Conservation (phyloP, 2,329 filamentous ascomycete species). For the Fusarium setosum region DNA sequence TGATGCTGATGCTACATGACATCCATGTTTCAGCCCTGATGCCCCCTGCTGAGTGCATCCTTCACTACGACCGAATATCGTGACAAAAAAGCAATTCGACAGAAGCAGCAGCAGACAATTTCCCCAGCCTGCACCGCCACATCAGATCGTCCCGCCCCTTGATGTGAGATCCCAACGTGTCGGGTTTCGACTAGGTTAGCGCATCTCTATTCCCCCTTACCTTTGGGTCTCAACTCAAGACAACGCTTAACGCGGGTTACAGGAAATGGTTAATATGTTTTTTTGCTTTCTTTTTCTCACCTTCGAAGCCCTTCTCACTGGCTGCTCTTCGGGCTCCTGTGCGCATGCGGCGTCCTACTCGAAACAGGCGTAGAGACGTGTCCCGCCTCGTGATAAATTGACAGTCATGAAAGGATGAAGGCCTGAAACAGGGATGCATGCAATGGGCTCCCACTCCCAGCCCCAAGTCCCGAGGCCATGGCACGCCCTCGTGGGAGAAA, state of each 20-base stretch:
- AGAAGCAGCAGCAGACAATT: constrained; percentile 12
- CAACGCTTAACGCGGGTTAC: not conserved
- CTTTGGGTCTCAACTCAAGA: not conserved
- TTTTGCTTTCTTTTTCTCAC: not conserved
- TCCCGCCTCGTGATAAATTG: constrained; percentile 14
- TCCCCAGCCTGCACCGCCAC: constrained; percentile 28
- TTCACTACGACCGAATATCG: not conserved
- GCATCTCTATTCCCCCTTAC: not conserved
- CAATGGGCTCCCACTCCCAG: not conserved
- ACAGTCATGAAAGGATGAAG: constrained; percentile 29
- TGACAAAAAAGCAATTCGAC: constrained; percentile 5
- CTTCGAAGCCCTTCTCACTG: not conserved
- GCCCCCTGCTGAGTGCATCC: constrained; percentile 9
- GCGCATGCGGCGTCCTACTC: not conserved
- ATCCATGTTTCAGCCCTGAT: constrained; percentile 18
- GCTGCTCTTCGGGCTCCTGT: not conserved
- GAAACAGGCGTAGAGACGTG: not conserved
- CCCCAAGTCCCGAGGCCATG: constrained; percentile 16
- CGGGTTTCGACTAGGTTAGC: constrained; percentile 13
- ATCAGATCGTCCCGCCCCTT: constrained; percentile 38
- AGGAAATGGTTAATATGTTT: not conserved
- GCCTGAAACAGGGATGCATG: constrained; percentile 36
- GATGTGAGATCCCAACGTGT: constrained; percentile 35
- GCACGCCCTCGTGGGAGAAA: constrained; percentile 10
- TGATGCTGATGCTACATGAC: constrained; percentile 12